A percentile compares a stretch with the other conserved stretches of the same genome.
Conservation (phyloP, 352 stramenopile species). For the Pythium oligandrum region DNA sequence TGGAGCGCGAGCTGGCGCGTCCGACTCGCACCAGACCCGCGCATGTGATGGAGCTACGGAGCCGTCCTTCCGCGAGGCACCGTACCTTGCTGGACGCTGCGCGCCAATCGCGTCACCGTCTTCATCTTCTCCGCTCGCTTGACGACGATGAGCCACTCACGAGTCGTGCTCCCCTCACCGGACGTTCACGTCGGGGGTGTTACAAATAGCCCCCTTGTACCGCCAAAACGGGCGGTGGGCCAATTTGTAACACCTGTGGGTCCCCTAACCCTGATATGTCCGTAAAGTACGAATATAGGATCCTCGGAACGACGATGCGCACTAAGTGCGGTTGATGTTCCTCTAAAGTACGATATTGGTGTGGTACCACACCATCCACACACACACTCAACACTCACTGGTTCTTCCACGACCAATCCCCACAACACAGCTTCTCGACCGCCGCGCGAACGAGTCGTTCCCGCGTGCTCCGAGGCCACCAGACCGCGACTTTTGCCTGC, state of each 20-base stretch:
- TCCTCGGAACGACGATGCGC: too few relatives aligned
- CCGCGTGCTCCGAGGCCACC: too few relatives aligned
- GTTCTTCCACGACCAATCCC: constrained; percentile 14
- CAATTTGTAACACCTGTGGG: constrained; percentile 20
- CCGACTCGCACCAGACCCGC: background rate
- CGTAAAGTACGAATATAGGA: background rate
- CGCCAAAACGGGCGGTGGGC: constrained; percentile 11
- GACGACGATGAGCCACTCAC: background rate
- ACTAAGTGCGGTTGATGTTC: too few relatives aligned
- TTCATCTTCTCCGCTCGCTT: constrained; percentile 10
- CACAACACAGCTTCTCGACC: background rate
- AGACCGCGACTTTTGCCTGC: background rate
- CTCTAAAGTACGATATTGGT: background rate
- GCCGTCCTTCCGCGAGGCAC: background rate
- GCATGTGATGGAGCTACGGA: background rate
- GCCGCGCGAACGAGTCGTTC: too few relatives aligned
- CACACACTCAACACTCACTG: background rate
- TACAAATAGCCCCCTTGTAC: constrained; percentile 16
- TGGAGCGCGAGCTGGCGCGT: too few relatives aligned
- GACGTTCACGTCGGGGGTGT: constrained; percentile 2
- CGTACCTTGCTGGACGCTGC: constrained; percentile 25
- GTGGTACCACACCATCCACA: constrained; percentile 14
- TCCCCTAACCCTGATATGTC: background rate
- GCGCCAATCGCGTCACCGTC: constrained; percentile 20
- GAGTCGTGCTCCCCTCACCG: background rate